phyloP scores from a whole-genome alignment of 116 monocot genomes.

The Iris pallida region DNA sequence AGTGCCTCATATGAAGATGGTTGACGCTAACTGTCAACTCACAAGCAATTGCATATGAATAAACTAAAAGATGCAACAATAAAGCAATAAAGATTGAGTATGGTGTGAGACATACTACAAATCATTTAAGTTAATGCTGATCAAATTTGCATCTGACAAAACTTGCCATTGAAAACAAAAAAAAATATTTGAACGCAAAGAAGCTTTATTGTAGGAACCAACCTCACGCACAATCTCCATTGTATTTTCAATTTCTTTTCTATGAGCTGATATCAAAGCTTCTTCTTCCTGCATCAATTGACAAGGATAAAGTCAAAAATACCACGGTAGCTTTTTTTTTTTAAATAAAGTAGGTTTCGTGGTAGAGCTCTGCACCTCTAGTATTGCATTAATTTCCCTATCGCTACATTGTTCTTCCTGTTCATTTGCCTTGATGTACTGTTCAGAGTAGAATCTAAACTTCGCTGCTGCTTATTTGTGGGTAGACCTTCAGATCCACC shows the following conservation, averaged over 20 bases:
- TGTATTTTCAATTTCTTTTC: conserved; percentile 80
- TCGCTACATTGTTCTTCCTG: conserved; percentile 44
- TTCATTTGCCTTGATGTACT: conserved; percentile 14
- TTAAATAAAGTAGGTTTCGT: neutral
- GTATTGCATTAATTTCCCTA: conserved; percentile 68
- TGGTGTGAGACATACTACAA: too few species aligned
- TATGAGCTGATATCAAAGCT: conserved; percentile 58
- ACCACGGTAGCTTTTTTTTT: too few species aligned
- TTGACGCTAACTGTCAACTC: too few species aligned
- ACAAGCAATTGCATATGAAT: too few species aligned
- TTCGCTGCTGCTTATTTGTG: conserved; percentile 27
- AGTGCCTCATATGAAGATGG: too few species aligned
- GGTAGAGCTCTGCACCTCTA: conserved; percentile 51
- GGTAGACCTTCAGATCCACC: conserved; percentile 24
- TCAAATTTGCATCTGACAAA: too few species aligned
- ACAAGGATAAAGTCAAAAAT: neutral
- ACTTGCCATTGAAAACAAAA: neutral
- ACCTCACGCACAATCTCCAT: conserved; percentile 79
- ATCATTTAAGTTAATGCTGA: too few species aligned
- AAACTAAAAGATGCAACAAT: too few species aligned
- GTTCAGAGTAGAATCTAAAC: neutral
- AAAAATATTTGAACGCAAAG: neutral
- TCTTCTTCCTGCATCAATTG: conserved; percentile 52
- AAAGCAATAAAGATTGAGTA: too few species aligned
- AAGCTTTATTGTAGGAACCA: conserved; percentile 8